Evolutionary conservation across 2,329 filamentous ascomycete genomes (phyloP).

Genomic region (Pseudogymnoascus sp.): DNA sequence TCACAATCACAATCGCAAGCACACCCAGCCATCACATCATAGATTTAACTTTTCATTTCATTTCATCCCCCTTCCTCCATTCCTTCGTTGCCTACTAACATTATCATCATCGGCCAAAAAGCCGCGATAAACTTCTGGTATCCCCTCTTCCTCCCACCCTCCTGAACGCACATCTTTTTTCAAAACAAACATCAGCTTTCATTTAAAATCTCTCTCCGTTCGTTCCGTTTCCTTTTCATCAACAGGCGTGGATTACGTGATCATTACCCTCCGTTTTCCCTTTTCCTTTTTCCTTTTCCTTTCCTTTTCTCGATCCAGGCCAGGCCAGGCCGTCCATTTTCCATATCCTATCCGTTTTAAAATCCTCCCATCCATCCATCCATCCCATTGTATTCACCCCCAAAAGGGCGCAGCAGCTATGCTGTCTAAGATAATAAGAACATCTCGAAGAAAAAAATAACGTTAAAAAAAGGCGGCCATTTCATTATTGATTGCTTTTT

Average conservation of each 20-base stretch:
- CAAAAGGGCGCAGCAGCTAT: background rate
- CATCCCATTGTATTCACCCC: background rate
- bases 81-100: background rate
- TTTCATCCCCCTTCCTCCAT: background rate
- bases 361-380: background rate
- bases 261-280: background rate
- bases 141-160: background rate
- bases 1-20: background rate
- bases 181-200: background rate
- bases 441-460: background rate
- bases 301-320: background rate
- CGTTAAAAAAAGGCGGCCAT: background rate
- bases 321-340: background rate
- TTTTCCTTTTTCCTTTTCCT: background rate
- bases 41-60: background rate
- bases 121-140: background rate
- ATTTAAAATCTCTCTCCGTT: background rate
- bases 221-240: background rate
- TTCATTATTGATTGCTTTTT: background rate
- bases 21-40: background rate
- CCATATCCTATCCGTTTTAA: background rate
- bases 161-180: background rate
- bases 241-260: background rate
- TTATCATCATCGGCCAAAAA: background rate
- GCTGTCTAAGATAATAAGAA: background rate